Percentiles rank a stretch among this genome's conserved stretches.
Evolutionary conservation across 2,329 filamentous ascomycete genomes (phyloP).

Genomic region (Ophiostoma australiae): DNA sequence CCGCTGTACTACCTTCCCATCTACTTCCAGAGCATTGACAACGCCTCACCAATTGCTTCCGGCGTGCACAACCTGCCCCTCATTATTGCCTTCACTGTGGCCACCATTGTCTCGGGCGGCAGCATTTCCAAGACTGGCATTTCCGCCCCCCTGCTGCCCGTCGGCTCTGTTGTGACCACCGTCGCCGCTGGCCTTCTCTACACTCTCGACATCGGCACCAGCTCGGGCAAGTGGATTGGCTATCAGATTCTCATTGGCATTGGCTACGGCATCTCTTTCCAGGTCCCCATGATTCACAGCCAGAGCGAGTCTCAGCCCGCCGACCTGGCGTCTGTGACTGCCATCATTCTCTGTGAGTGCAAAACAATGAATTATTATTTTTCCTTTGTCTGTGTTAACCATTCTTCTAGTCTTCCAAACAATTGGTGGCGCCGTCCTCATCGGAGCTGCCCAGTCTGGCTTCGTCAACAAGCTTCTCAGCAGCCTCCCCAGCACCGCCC

Average conservation of each 20-base stretch:
- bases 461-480: conserved; percentile 38
- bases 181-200: conserved; percentile 39
- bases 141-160: conserved; percentile 35
- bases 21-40: conserved; percentile 48
- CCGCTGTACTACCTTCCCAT: conserved; percentile 45
- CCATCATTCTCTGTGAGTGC: conserved; percentile 34
- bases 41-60: conserved; percentile 35
- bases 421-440: conserved; percentile 45
- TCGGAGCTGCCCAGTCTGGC: conserved; percentile 40
- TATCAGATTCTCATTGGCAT: conserved; percentile 46
- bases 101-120: conserved; percentile 35
- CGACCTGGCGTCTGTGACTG: conserved; percentile 39
- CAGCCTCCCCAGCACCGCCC: conserved; percentile 28
- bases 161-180: conserved; percentile 33
- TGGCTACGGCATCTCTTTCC: conserved; percentile 42
- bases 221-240: conserved; percentile 41
- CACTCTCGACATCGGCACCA: conserved; percentile 35
- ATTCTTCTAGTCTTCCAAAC: conserved; percentile 38
- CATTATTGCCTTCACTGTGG: conserved; percentile 37
- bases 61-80: conserved; percentile 42
- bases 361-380: not conserved
- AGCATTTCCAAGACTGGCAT: conserved; percentile 34
- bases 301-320: conserved; percentile 33
- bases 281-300: conserved; percentile 42
- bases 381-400: not conserved